phyloP scores from a whole-genome alignment of 2,329 filamentous ascomycete species.

The Penicillium sp. region DNA sequence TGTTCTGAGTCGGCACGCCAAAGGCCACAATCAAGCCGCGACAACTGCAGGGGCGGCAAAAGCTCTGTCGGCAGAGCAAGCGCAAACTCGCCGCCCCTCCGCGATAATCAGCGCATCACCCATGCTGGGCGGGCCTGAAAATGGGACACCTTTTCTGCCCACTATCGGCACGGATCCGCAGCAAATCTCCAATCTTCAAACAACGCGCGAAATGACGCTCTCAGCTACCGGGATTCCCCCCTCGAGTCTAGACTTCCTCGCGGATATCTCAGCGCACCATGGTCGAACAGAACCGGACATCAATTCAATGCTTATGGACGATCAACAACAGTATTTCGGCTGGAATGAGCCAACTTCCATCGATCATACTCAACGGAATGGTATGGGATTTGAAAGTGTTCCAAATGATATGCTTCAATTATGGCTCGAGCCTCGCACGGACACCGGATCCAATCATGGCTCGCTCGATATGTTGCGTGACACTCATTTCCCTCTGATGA shows the following conservation, averaged over 20 bases:
- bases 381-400: conserved; percentile 24
- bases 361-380: conserved; percentile 22
- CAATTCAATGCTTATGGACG: conserved; percentile 28
- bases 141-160: conserved; percentile 18
- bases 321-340: conserved; percentile 31
- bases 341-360: conserved; percentile 29
- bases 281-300: conserved; percentile 29
- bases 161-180: conserved; percentile 12
- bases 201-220: conserved; percentile 26
- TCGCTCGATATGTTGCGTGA: conserved; percentile 31
- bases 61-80: conserved; percentile 26
- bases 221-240: conserved; percentile 31
- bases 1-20: conserved; percentile 52
- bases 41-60: conserved; percentile 24
- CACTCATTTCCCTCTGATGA: conserved; percentile 22
- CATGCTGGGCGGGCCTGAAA: conserved; percentile 6
- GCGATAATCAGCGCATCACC: conserved; percentile 11
- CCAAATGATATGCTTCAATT: conserved; percentile 36
- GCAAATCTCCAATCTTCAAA: conserved; percentile 15
- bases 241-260: conserved; percentile 43
- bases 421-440: conserved; percentile 37
- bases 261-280: conserved; percentile 36
- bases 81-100: conserved; percentile 27
- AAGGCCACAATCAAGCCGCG: conserved; percentile 44
- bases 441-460: conserved; percentile 27